phyloP scores from a whole-genome alignment of 2,329 filamentous ascomycete genomes.

The Parasarocladium wereldwijsianum region DNA sequence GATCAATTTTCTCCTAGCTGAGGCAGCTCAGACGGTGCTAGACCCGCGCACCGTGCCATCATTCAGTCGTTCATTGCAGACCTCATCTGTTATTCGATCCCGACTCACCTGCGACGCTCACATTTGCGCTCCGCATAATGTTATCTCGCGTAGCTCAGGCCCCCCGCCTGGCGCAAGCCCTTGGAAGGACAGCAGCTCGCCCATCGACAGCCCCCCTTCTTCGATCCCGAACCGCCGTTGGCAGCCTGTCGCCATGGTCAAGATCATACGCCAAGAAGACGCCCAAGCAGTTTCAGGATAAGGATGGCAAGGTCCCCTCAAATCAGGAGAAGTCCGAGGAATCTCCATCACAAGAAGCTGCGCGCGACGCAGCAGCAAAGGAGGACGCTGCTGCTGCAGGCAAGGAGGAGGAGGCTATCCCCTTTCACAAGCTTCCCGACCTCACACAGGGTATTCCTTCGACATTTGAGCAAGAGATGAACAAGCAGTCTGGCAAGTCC shows the following conservation, averaged over 20 bases:
- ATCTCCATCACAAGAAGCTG: conserved; percentile 6
- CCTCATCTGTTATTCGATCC: conserved; percentile 2
- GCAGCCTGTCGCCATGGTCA: conserved; percentile 13
- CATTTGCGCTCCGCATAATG: no score
- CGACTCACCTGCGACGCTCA: conserved; percentile 5
- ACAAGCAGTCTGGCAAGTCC: conserved; percentile 7
- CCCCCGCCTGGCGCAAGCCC: conserved; percentile 17
- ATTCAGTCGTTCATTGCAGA: no score
- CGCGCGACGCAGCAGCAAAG: conserved; percentile 4
- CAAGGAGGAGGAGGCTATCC: conserved; percentile 26
- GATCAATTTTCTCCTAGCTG: no score
- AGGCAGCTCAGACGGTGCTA: no score
- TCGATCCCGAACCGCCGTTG: conserved; percentile 11
- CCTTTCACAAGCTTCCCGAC: conserved; percentile 65
- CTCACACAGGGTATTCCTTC: conserved; percentile 91
- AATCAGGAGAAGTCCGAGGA: conserved; percentile 8
- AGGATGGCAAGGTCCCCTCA: conserved; percentile 7
- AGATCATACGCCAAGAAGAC: conserved; percentile 14
- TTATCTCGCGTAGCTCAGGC: conserved; percentile 20
- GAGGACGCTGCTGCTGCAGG: conserved; percentile 11
- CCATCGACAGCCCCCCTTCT: conserved; percentile 12
- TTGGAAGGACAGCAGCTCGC: conserved; percentile 14
- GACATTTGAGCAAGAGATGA: conserved; percentile 66
- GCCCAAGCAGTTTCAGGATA: conserved; percentile 2
- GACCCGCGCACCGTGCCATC: conserved; percentile 2